These are phyloP conservation scores for Filosporella fistucella DNA, from an alignment of 495 filamentous ascomycete species.

Conservation along the genomic window DNA sequence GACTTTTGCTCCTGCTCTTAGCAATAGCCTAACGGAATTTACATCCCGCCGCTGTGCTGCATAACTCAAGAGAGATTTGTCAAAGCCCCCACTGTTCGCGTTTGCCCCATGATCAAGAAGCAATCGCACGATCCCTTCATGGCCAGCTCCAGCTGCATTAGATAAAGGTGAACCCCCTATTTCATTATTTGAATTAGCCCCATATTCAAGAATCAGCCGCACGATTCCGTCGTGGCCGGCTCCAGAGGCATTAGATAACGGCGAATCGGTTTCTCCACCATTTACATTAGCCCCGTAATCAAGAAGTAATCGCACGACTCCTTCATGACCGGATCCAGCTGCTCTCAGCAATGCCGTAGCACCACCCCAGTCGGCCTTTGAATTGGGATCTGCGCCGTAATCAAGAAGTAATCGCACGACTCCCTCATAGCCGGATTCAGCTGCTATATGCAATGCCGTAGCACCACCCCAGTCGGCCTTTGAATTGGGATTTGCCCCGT, in stretches of 20 bases:
- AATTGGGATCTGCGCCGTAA: slow-evolving; percentile 1
- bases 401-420: background rate
- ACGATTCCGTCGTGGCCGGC: slow-evolving; percentile 19
- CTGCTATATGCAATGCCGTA: background rate
- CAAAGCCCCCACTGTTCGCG: background rate
- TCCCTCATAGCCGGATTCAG: background rate
- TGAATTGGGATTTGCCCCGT: no score
- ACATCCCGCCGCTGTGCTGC: background rate
- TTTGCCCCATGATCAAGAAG: slow-evolving; percentile 1
- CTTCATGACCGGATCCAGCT: slow-evolving; percentile 13
- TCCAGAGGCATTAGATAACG: slow-evolving; percentile 4
- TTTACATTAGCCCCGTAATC: slow-evolving; percentile 39
- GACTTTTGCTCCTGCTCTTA: background rate
- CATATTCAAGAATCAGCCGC: slow-evolving; percentile 11
- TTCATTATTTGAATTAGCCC: background rate
- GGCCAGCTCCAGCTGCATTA: background rate
- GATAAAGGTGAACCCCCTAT: background rate
- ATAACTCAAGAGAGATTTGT: background rate
- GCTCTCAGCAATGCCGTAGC: slow-evolving; percentile 8
- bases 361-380: no score
- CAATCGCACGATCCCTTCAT: background rate
- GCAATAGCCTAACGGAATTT: no score
- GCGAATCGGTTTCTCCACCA: background rate
- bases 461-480: slow-evolving; percentile 1
- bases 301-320: slow-evolving; percentile 30